A percentile compares a stretch with the other conserved stretches of the same genome.
phyloP scores from a whole-genome alignment of 176 grass and related monocot genomes.

The Oryza punctata region DNA sequence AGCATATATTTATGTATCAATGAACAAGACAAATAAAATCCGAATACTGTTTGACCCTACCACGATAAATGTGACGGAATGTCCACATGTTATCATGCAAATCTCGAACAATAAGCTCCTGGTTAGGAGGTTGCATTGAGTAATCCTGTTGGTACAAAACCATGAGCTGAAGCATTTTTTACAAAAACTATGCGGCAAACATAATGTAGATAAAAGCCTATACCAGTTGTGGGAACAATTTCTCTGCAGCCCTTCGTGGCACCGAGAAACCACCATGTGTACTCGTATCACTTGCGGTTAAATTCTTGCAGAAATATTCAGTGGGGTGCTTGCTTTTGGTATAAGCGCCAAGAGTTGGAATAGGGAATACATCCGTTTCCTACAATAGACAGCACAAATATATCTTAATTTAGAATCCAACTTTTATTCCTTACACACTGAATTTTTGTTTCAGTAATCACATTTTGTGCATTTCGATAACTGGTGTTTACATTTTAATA shows the following conservation, averaged over 20 bases:
- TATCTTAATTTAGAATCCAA: background rate
- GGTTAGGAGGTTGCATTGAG: conserved; percentile 93
- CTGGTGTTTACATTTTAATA: background rate
- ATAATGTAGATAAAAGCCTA: background rate
- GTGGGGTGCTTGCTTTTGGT: conserved; percentile 86
- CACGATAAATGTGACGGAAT: conserved; percentile 99
- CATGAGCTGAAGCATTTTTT: conserved; percentile 22
- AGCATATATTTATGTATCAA: conserved; percentile 4
- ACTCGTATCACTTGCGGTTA: conserved; percentile 93
- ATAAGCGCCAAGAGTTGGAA: conserved; percentile 71
- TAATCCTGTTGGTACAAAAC: conserved; percentile 66
- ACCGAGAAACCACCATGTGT: conserved; percentile 99
- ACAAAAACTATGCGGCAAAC: background rate
- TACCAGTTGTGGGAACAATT: conserved; percentile 96
- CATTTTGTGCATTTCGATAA: background rate
- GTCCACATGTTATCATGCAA: conserved; percentile 98
- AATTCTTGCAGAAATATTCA: conserved; percentile 95
- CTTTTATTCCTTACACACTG: background rate
- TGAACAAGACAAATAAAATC: conserved; percentile 22
- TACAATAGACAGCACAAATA: conserved; percentile 37
- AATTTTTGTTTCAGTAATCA: background rate
- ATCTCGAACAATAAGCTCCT: conserved; percentile 92
- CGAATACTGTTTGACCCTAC: conserved; percentile 56
- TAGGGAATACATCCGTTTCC: conserved; percentile 90
- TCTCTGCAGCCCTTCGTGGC: conserved; percentile 86